Evolutionary conservation across 495 filamentous ascomycete genomes (phyloP), one percentile per base, ranked within the genome.

Genomic region (Copromyces sp.): DNA sequence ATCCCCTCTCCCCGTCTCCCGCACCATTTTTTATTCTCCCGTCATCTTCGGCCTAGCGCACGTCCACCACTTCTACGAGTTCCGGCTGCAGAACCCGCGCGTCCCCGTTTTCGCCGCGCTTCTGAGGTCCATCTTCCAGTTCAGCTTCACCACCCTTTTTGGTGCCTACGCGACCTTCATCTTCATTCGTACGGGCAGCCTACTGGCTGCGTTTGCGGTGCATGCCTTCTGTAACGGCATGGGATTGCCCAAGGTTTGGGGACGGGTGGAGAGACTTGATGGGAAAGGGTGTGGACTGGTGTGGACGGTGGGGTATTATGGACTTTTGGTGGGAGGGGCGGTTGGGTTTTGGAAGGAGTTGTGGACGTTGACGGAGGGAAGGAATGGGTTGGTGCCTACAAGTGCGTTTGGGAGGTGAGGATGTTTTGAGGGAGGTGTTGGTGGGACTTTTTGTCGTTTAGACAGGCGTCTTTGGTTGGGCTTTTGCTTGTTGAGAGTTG

Each of bases 1-100:
- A n/a, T 88, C 94, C n/a, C 85, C 86, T 39, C 80, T 87, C 8
- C 82, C 87, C 4, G 80, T 89, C 3, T 81, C 80, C 0, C 83
- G 82, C 5, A 89, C 92, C 75, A 85, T 97, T 77, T 93, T 95
- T 80, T 79, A 93, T 9, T 89, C 92, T 0, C 95, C 95, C 3
- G 81, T 98, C 11, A 92, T 97, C 81, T 99, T 99, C 80, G 95
- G 96, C 71, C 91, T 99, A 69, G 93, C 94, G 12, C 95, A 99
- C 83, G 81, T 97, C 38, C 95, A 99, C 81, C 95, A 98, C 82
- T 93, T 94, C 81, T 97, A 97, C 83, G 95, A 99, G 82, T 98
- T 95, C 83, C 88, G 90, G 39, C 83, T 97, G 11, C 91, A 90
- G 1, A 88, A 97, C 77, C 93, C 95, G 17, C 84, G 89, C 74